Percentiles rank a stretch among this genome's conserved stretches.
Evolutionary conservation across 345 rosid genomes (phyloP).

Genomic region (Iberis pinnata): DNA sequence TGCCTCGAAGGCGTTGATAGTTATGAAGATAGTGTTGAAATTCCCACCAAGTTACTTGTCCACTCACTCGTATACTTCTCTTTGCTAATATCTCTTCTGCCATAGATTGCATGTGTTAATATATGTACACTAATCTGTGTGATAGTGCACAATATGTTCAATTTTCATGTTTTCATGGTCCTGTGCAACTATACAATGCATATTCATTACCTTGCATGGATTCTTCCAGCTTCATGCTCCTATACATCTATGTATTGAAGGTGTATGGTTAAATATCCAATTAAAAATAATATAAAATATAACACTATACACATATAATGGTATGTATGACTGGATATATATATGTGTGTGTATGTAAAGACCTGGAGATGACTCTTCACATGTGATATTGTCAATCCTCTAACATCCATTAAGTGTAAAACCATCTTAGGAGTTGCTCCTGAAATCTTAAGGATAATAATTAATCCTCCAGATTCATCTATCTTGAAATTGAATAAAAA

Average conservation of each 20-base stretch:
- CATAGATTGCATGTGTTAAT: conserved; percentile 9
- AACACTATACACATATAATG: background rate
- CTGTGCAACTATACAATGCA: background rate
- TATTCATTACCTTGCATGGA: conserved; percentile 26
- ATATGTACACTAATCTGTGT: background rate
- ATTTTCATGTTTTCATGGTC: too few species aligned
- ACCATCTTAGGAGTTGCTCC: conserved; percentile 87
- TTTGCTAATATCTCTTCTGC: conserved; percentile 31
- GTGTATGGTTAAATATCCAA: conserved; percentile 2
- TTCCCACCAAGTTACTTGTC: conserved; percentile 32
- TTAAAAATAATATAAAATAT: background rate
- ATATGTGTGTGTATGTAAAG: background rate
- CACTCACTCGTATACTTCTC: conserved; percentile 29
- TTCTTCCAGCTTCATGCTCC: conserved; percentile 29
- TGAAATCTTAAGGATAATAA: conserved; percentile 13
- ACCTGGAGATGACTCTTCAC: conserved; percentile 88
- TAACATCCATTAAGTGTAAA: conserved; percentile 71
- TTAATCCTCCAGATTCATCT: background rate
- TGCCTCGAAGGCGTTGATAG: conserved; percentile 28
- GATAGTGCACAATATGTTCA: too few species aligned
- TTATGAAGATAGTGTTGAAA: conserved; percentile 30
- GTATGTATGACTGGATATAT: background rate
- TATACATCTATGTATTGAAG: conserved; percentile 26
- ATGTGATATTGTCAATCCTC: conserved; percentile 69
- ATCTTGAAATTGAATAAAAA: background rate